phyloP scores from a whole-genome alignment of 495 filamentous ascomycete genomes.

The Hypoxylon subgilvum region DNA sequence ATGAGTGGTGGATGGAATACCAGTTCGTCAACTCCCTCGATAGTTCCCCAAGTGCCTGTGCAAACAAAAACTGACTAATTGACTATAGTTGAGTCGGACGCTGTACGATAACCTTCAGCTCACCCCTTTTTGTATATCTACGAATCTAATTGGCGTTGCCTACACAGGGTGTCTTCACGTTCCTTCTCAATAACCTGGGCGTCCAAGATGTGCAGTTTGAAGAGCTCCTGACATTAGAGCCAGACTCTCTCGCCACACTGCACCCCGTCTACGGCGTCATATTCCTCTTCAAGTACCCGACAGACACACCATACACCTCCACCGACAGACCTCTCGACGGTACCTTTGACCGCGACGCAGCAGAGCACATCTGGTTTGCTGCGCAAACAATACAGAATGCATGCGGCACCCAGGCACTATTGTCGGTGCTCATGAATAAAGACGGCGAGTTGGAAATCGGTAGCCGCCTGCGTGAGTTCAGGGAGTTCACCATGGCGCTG shows the following conservation, averaged over 20 bases:
- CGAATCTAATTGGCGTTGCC: constrained; percentile 13
- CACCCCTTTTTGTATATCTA: neutral
- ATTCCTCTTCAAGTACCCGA: constrained; percentile 98
- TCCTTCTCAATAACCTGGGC: constrained; percentile 87
- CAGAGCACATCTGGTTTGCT: constrained; percentile 88
- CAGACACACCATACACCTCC: constrained; percentile 66
- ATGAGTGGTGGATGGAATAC: constrained; percentile 68
- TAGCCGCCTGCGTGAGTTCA: constrained; percentile 72
- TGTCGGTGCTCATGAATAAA: constrained; percentile 89
- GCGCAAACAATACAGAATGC: constrained; percentile 99
- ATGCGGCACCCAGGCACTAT: constrained; percentile 94
- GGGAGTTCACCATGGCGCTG: constrained; percentile 87
- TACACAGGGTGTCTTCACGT: constrained; percentile 92
- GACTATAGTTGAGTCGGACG: constrained; percentile 86
- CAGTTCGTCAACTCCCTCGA: constrained; percentile 46
- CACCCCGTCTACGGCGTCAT: constrained; percentile 95
- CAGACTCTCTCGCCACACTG: constrained; percentile 75
- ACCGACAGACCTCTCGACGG: constrained; percentile 74
- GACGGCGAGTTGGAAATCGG: constrained; percentile 59
- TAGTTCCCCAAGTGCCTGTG: neutral
- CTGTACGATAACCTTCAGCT: constrained; percentile 59
- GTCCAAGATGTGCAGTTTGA: constrained; percentile 95
- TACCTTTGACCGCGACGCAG: constrained; percentile 73
- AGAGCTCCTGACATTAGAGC: constrained; percentile 89
- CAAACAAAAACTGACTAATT: constrained; percentile 45